Conservation (phyloP, 1,139 yeast species). For the Kodamaea sp. region DNA sequence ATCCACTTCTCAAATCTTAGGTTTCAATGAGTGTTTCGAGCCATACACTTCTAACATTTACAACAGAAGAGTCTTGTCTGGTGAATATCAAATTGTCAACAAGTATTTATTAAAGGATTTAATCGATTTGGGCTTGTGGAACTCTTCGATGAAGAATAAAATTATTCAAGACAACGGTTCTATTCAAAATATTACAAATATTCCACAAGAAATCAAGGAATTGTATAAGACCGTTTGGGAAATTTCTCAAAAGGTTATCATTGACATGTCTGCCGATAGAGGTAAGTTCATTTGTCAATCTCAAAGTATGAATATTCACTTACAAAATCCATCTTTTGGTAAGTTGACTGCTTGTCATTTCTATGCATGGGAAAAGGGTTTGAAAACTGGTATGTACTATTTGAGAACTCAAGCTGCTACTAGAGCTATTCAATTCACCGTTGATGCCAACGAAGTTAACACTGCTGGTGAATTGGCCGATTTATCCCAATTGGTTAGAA, state of each 20-base stretch:
- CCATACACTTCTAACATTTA: constrained; percentile 60
- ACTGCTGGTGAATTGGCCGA: constrained; percentile 11
- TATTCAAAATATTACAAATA: constrained; percentile 46
- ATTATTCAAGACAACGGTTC: constrained; percentile 55
- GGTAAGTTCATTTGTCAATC: constrained; percentile 59
- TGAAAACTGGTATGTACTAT: constrained; percentile 63
- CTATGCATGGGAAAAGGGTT: constrained; percentile 61
- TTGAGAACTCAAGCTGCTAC: constrained; percentile 62
- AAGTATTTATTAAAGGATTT: constrained; percentile 53
- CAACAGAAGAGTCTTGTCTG: constrained; percentile 57
- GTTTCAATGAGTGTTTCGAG: constrained; percentile 60
- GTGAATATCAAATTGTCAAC: constrained; percentile 60
- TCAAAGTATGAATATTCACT: constrained; percentile 55
- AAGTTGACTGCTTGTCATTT: constrained; percentile 59
- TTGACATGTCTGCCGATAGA: constrained; percentile 61
- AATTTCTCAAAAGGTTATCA: constrained; percentile 51
- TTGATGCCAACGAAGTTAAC: constrained; percentile 38
- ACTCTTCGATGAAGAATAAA: constrained; percentile 48
- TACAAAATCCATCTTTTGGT: constrained; percentile 55
- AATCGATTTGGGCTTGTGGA: constrained; percentile 55
- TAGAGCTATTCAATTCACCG: constrained; percentile 59
- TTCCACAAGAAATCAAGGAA: constrained; percentile 50
- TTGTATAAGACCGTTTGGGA: constrained; percentile 62
- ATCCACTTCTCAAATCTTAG: constrained; percentile 59
- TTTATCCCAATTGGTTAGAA: constrained; percentile 7